Percentiles rank a stretch among this genome's conserved stretches.
Conservation (phyloP, 2,329 filamentous ascomycete species). For the Hansfordia pulvinata region DNA sequence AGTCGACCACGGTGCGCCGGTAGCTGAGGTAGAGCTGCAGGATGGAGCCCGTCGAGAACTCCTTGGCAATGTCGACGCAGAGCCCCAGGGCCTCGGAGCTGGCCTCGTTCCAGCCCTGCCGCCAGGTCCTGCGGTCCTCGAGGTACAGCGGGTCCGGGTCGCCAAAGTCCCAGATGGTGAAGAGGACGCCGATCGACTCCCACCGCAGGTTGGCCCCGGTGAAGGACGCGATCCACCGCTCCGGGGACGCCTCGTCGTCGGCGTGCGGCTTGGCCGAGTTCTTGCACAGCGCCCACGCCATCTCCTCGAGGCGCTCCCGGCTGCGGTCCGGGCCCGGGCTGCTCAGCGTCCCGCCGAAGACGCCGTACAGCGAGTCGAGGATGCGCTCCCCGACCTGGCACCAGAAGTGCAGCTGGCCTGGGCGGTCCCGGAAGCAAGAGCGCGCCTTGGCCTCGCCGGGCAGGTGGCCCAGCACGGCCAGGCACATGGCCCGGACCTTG, state of each 20-base stretch:
- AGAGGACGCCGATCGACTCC: slow-evolving; percentile 28
- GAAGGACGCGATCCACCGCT: slow-evolving; percentile 25
- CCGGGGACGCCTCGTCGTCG: slow-evolving; percentile 19
- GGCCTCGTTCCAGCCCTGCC: slow-evolving; percentile 2
- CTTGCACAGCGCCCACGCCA: slow-evolving; percentile 20
- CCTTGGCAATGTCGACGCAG: slow-evolving; percentile 12
- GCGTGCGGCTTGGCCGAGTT: slow-evolving; percentile 22
- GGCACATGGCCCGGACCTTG: slow-evolving; percentile 20
- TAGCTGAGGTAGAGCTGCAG: slow-evolving; percentile 10
- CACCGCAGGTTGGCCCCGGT: slow-evolving; percentile 23
- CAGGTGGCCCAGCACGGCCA: slow-evolving; percentile 22
- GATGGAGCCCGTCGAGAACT: slow-evolving; percentile 13
- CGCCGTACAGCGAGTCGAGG: slow-evolving; percentile 16
- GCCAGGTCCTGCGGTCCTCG: slow-evolving; percentile 2
- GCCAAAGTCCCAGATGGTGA: slow-evolving; percentile 8
- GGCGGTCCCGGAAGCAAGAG: slow-evolving; percentile 8
- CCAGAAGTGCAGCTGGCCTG: slow-evolving; percentile 16
- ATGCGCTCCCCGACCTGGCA: slow-evolving; percentile 14
- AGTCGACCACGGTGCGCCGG: slow-evolving; percentile 8
- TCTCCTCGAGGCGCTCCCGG: slow-evolving; percentile 17
- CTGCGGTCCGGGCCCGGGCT: slow-evolving; percentile 13
- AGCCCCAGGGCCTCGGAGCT: slow-evolving; percentile 7
- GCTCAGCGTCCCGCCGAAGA: no score
- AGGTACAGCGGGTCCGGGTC: slow-evolving; percentile 1
- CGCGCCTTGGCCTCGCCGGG: slow-evolving; percentile 13